phyloP scores from a whole-genome alignment of 2,329 filamentous ascomycete genomes.

The Cladosporium sp. region DNA sequence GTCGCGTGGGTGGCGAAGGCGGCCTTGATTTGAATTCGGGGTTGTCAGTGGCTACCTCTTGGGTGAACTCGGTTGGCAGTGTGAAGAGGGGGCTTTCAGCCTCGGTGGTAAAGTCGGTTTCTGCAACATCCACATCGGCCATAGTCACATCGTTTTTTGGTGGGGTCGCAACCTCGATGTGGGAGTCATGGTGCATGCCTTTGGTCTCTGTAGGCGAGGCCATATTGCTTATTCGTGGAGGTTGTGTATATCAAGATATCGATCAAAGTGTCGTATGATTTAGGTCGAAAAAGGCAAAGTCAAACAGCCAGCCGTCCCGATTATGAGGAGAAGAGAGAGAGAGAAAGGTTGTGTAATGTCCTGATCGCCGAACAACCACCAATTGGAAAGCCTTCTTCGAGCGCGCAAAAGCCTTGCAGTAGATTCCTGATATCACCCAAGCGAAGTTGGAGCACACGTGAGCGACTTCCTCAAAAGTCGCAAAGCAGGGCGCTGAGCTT shows the following conservation, averaged over 20 bases:
- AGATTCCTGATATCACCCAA: not conserved
- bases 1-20: constrained; percentile 23
- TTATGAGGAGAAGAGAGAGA: not conserved
- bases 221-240: not conserved
- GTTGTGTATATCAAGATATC: not conserved
- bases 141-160: constrained; percentile 3
- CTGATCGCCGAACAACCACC: not conserved
- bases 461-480: constrained; percentile 9
- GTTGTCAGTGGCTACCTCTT: not conserved
- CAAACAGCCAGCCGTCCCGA: constrained; percentile 2
- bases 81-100: not conserved
- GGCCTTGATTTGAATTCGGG: constrained; percentile 19
- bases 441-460: constrained; percentile 7
- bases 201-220: not conserved
- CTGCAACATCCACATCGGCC: not conserved
- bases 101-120: not conserved
- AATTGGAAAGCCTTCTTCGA: too few species aligned
- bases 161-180: not conserved
- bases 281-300: not conserved
- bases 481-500: constrained; percentile 3
- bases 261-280: constrained; percentile 2
- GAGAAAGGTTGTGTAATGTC: too few species aligned
- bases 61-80: not conserved
- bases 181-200: not conserved
- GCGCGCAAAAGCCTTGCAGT: too few species aligned